These are phyloP conservation scores for Cyclostephanos tholiformis DNA, from an alignment of 108 stramenopile species.

Conservation along the genomic window DNA sequence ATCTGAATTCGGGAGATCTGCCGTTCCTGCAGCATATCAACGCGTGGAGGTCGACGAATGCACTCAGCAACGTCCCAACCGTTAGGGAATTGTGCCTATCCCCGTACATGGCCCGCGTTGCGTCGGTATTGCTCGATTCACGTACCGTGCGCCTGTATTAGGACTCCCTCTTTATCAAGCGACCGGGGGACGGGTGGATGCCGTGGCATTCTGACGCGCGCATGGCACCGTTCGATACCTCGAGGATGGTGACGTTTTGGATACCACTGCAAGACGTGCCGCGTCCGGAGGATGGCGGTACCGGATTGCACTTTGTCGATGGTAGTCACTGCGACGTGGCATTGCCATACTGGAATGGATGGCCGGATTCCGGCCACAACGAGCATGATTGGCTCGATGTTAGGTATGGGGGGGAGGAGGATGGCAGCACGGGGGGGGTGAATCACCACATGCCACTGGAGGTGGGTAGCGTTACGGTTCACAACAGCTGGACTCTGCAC, in stretches of 20 bases:
- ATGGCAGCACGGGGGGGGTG: constrained; percentile 12
- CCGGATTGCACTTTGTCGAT: constrained; percentile 71
- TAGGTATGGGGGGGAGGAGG: constrained; percentile 40
- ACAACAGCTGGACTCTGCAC: constrained; percentile 86
- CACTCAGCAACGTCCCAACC: constrained; percentile 3
- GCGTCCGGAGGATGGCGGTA: constrained; percentile 51
- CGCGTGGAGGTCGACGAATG: constrained; percentile 55
- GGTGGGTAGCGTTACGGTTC: constrained; percentile 78
- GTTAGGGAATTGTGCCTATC: constrained; percentile 60
- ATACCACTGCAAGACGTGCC: constrained; percentile 75
- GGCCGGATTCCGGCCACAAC: constrained; percentile 20
- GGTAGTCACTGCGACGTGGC: constrained; percentile 82
- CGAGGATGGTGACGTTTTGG: constrained; percentile 87
- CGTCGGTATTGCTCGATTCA: constrained; percentile 65
- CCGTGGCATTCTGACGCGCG: constrained; percentile 87
- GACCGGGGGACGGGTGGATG: constrained; percentile 74
- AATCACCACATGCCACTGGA: constrained; percentile 79
- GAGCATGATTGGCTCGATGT: constrained; percentile 67
- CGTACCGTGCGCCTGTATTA: constrained; percentile 81
- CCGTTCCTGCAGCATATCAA: constrained; percentile 90
- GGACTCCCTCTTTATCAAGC: constrained; percentile 85
- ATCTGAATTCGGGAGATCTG: constrained; percentile 35
- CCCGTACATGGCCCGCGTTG: constrained; percentile 51
- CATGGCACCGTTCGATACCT: constrained; percentile 90
- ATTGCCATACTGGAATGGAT: constrained; percentile 85